Evolutionary conservation across 176 grass and related monocot genomes (phyloP), one percentile per base, ranked within the genome.

Genomic region (Bothriochloa decipiens): DNA sequence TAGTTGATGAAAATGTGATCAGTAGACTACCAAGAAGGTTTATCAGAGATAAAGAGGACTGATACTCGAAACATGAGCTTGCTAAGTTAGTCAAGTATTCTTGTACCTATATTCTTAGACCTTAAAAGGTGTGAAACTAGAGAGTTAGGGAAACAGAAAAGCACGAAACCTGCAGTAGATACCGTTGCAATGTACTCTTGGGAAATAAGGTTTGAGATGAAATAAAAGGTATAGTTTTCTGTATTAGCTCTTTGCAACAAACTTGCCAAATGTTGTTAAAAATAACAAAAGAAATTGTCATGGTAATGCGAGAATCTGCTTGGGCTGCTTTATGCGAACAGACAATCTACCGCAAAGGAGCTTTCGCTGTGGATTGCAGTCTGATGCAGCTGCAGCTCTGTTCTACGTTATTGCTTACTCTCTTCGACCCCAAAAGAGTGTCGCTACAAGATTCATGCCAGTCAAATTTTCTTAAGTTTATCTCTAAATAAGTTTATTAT

Each of bases 1-100:
- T 99, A 42, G 91, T 99, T 37, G 97, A 99, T 13, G 86, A 92
- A 83, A 96, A 96, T 87, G 90, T 96, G 75, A 96, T 96, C 32
- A 87, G 97, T 80, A 89, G 91, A 87, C 78, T 96, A 13, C 91
- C 91, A 0, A 91, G 84, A 82, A 78, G 84, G 17, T 91, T 99
- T 74, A 86, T 61, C 64, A 96, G 76, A 74, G 79, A 87, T 42
- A 97, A 99, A 89, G 87, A 93, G 6, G 86, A 83, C 15, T 99
- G 79, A 94, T 79, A 23, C 40, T 68, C n/a, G 46, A 29, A 69
- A 32, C 29, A 12, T 17, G 37, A 80, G 13, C 49, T 53, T 49
- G 39, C 74, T 28, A 36, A 15, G 11, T 1, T 45, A 65, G 18
- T 73, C 72, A 64, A 46, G 35, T 68, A 47, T 29, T 80, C 29